Base-by-base conservation (phyloP, 2,329 filamentous ascomycete genomes). In the Xylariaceae sp. region DNA sequence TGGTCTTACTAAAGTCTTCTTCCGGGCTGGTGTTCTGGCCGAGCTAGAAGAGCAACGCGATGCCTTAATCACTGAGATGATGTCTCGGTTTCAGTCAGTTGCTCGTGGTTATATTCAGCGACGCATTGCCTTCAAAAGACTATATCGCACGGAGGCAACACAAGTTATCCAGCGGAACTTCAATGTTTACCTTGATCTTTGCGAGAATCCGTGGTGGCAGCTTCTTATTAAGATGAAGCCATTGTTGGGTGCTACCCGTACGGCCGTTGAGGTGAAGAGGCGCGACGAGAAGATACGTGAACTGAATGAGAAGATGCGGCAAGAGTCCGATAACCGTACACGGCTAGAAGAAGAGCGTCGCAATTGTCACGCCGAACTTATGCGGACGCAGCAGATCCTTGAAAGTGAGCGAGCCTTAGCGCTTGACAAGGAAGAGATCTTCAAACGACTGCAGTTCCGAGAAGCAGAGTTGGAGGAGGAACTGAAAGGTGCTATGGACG, bases 401-500 rank as follows among this genome's bases (percentile, higher is more conserved):
- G 95, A 99, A 71, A 96, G 92, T 61, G 95, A 99, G 73, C 86
- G 94, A 43, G 91, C 93, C n/a, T 80, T 99, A 35, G 94, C 94
- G 1, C 77, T 99, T 4, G 94, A 99, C 73, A 99, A 99, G 70
- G 95, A 99, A 69, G 94, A 99, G 67, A 99, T 99, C 55, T 99
- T 97, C 79, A 95, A 93, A 69, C 85, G 95, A n/a, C 79, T 99
- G 18, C 94, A 97, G 68, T 77, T 87, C 47, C 88, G 94, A n/a
- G 94, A 99, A 73, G 82, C 86, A 9, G 93, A 99, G 69, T 81
- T 99, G 3, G 90, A 88, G 46, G 95, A 99, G 67, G 97, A 97
- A 75, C 82, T 99, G 23, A 84, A 91, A 30, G 93, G 90, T 32
- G 93, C 93, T 24, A 85, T 97, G 55, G 89, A 96, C 18, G 95